Conservation (phyloP, 2,329 filamentous ascomycete species). For the Stachybotrys echinatus region DNA sequence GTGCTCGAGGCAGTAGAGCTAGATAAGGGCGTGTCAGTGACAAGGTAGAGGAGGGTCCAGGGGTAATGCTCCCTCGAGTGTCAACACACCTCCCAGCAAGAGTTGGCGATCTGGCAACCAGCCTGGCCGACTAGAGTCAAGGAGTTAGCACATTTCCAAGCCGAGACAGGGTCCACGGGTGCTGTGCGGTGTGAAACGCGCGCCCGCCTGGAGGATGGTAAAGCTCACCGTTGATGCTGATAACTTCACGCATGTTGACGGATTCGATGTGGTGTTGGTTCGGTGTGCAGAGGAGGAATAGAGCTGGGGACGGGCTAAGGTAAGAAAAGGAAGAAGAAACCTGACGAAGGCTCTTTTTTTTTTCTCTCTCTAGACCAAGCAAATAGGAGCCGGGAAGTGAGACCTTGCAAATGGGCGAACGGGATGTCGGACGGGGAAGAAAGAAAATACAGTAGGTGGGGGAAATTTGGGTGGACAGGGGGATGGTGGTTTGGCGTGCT, state of each 20-base stretch:
- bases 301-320: slow-evolving; percentile 14
- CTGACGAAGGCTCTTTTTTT: slow-evolving; percentile 22
- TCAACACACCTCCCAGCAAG: slow-evolving; percentile 96
- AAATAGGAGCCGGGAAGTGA: slow-evolving; percentile 16
- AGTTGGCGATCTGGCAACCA: slow-evolving; percentile 99
- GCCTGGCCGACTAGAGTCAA: slow-evolving; percentile 85
- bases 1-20: slow-evolving; percentile 99
- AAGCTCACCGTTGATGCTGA: slow-evolving; percentile 91
- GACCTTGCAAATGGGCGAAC: slow-evolving; percentile 16
- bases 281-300: slow-evolving; percentile 15
- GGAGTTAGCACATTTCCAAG: slow-evolving; percentile 40
- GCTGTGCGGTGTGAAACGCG: slow-evolving; percentile 39
- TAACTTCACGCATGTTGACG: slow-evolving; percentile 94
- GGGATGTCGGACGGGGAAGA: slow-evolving; percentile 17
- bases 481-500: slow-evolving; percentile 17
- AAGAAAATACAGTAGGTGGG: slow-evolving; percentile 40
- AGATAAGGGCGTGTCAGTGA: slow-evolving; percentile 18
- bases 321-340: slow-evolving; percentile 24
- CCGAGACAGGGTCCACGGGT: slow-evolving; percentile 7
- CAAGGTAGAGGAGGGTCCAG: slow-evolving; percentile 8
- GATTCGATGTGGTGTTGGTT: slow-evolving; percentile 13
- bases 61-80: not conserved
- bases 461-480: slow-evolving; percentile 38
- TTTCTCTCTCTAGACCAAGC: slow-evolving; percentile 17
- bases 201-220: slow-evolving; percentile 22